Base-by-base conservation (phyloP, 768 basidiomycete genomes). In the Serendipita vermifera region DNA sequence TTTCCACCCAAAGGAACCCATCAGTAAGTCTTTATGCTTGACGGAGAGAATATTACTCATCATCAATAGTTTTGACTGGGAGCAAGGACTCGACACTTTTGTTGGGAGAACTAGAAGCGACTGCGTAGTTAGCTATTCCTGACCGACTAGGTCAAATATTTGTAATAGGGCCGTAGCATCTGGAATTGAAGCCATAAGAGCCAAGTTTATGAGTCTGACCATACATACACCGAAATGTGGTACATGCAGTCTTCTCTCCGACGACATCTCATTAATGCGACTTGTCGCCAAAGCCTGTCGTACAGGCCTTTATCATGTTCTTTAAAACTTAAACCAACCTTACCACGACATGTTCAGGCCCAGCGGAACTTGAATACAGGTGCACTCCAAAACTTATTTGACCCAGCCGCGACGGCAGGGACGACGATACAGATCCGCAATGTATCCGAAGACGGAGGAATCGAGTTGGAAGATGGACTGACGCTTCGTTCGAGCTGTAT, bases 1-100 rank as follows among this genome's bases (percentile, higher is more conserved):
- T 63, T 96, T 94, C 74, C 91, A 94, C 67, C 92, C 94, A 6
- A 89, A 83, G 64, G 92, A 96, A 63, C 93, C 92, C 9, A 92
- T 96, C 67, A 79, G 91, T 94, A 68, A 61, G 91, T 74, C 26
- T 36, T 40, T 55, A 22, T 32, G 31, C 60, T 46, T 31, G 57
- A 51, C 51, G 38, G 3, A 32, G 51, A 3, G 36, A 57, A 35
- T 33, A 22, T 41, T 57, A n/a, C 11, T 38, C 36, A 55, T 51
- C 35, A 38, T 31, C 58, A 40, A 17, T 63, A 92, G 91, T 97
- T 58, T 73, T 97, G 57, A 94, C 92, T 3, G 85, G 79, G 26
- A 91, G 90, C 73, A 94, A 93, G 70, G 92, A 97, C 61, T 83
- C 80, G 13, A 93, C 89, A 11, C 83, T 96, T 85, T 71, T 97